Percentiles rank a stretch among this genome's conserved stretches.
Conservation (phyloP, 2,329 filamentous ascomycete species). For the Aspergillus hortae region DNA sequence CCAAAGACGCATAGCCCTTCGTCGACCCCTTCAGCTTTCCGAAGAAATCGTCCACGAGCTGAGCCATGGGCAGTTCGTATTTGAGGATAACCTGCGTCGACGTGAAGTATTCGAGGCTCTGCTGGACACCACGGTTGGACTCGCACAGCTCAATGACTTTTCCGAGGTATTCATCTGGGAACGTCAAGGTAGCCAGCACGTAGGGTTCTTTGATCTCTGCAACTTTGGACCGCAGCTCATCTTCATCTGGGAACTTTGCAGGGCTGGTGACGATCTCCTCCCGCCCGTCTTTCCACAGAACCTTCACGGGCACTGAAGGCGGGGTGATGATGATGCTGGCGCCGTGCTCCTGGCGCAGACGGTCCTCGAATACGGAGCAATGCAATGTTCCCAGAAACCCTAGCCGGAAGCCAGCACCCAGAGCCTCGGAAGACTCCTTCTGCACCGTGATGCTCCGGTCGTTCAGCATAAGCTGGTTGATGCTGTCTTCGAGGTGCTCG, state of each 20-base stretch:
- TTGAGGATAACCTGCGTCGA: constrained; percentile 89
- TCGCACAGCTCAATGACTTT: constrained; percentile 95
- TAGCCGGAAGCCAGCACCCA: constrained; percentile 89
- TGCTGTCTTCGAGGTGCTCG: constrained; percentile 83
- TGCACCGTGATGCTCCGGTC: constrained; percentile 91
- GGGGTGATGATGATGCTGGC: constrained; percentile 95
- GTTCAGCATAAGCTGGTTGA: constrained; percentile 88
- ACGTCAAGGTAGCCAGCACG: constrained; percentile 78
- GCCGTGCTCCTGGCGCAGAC: constrained; percentile 88
- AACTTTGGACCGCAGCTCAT: constrained; percentile 53
- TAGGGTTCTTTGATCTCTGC: constrained; percentile 67
- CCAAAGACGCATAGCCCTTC: constrained; percentile 91
- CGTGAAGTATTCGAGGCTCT: constrained; percentile 86
- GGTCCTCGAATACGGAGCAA: constrained; percentile 98
- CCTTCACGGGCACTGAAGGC: constrained; percentile 87
- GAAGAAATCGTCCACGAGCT: constrained; percentile 95
- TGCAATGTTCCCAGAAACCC: constrained; percentile 96
- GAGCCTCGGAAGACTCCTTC: constrained; percentile 89
- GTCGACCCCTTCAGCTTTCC: constrained; percentile 91
- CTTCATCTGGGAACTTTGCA: constrained; percentile 77
- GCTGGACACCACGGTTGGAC: constrained; percentile 79
- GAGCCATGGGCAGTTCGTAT: constrained; percentile 82
- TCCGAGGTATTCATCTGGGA: constrained; percentile 91
- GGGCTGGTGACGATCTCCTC: constrained; percentile 82
- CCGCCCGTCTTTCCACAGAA: constrained; percentile 72